phyloP scores from a whole-genome alignment of 345 rosid species.

The Geranium brycei region DNA sequence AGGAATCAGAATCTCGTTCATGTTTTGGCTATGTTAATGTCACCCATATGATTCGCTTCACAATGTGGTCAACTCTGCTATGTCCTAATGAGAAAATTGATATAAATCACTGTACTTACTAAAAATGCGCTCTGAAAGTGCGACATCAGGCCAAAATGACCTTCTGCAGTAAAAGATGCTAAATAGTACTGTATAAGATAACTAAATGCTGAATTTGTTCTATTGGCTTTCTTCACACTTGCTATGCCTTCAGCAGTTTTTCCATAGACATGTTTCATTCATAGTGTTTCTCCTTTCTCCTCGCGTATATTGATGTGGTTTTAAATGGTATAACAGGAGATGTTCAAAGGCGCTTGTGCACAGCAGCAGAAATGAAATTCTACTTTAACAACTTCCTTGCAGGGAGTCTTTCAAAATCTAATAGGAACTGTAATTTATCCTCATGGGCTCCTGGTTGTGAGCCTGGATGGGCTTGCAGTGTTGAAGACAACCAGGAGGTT shows the following conservation, averaged over 20 bases:
- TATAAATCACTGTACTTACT: not conserved
- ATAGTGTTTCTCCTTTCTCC: slow-evolving; percentile 1
- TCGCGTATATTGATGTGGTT: not conserved
- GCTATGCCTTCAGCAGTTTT: too few species aligned
- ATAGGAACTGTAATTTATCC: slow-evolving; percentile 69
- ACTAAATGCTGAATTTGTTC: not conserved
- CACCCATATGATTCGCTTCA: not conserved
- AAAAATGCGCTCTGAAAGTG: not conserved
- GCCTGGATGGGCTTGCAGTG: slow-evolving; percentile 92
- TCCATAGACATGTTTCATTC: not conserved
- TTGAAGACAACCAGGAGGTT: slow-evolving; percentile 24
- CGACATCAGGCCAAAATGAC: not conserved
- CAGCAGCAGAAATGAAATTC: slow-evolving; percentile 69
- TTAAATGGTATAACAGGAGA: slow-evolving; percentile 34
- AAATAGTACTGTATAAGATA: not conserved
- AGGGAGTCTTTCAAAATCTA: slow-evolving; percentile 30
- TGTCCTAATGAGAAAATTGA: not conserved
- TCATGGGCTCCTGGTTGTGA: slow-evolving; percentile 88
- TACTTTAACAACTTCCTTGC: slow-evolving; percentile 47
- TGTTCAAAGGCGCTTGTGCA: slow-evolving; percentile 41
- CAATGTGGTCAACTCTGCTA: not conserved
- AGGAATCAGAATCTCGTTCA: too few species aligned
- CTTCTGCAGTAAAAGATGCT: not conserved
- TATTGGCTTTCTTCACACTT: not conserved
- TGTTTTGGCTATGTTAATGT: too few species aligned